Conservation (phyloP, 139 green algal genomes). For the Bryopsis sp. region DNA sequence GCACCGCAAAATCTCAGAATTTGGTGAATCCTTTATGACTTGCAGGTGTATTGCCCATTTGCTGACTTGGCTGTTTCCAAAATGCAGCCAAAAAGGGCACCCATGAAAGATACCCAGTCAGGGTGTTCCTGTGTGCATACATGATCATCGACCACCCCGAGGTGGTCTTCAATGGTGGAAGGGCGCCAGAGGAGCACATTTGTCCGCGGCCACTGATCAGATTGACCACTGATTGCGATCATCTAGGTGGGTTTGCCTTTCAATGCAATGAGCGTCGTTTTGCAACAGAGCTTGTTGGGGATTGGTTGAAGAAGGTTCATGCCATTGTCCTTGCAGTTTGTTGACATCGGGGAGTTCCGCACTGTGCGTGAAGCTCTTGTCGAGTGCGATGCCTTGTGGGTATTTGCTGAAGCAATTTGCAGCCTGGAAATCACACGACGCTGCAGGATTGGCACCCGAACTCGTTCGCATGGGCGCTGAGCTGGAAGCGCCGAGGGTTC, state of each 20-base stretch:
- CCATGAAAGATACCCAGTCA: slow-evolving; percentile 64
- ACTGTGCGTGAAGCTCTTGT: slow-evolving; percentile 28
- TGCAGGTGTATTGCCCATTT: slow-evolving; percentile 40
- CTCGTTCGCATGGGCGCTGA: slow-evolving; percentile 52
- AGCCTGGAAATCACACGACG: slow-evolving; percentile 79
- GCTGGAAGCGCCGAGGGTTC: slow-evolving; percentile 31
- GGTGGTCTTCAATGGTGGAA: slow-evolving; percentile 42
- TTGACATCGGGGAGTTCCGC: neutral
- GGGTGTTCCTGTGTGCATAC: slow-evolving; percentile 78
- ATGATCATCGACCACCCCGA: slow-evolving; percentile 78
- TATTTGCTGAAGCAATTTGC: slow-evolving; percentile 86
- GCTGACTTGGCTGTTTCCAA: slow-evolving; percentile 32
- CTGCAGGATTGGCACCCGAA: slow-evolving; percentile 58
- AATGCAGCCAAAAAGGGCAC: slow-evolving; percentile 5
- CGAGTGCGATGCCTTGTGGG: slow-evolving; percentile 73
- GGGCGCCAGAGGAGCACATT: slow-evolving; percentile 38
- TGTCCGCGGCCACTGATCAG: slow-evolving; percentile 38
- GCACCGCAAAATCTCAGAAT: slow-evolving; percentile 30
- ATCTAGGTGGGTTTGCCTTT: too few relatives aligned
- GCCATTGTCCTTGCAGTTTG: too few relatives aligned
- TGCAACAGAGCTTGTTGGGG: too few relatives aligned
- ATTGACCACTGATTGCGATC: too few relatives aligned
- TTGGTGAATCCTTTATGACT: too few relatives aligned
- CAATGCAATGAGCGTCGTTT: too few relatives aligned
- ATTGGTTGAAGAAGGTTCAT: neutral